A percentile compares a stretch with the other conserved stretches of the same genome.
Evolutionary conservation across 805 yeast species (phyloP).

Genomic region (Metschnikowia arizonensis): DNA sequence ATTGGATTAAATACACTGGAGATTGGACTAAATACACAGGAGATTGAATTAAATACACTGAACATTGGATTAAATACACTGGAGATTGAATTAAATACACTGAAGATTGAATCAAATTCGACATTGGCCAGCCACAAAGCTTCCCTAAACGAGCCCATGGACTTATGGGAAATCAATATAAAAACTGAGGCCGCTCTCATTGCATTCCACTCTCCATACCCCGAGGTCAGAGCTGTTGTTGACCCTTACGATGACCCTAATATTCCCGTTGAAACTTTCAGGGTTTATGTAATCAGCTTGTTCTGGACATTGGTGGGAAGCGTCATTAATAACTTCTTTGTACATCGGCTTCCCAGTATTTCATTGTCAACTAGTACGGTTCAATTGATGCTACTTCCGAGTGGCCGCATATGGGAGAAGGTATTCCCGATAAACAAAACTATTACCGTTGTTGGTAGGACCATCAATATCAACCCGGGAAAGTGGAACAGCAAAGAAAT

Average conservation of each 20-base stretch:
- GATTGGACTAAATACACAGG: no score
- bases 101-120: no score
- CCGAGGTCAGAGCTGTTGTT: constrained; percentile 65
- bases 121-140: background rate
- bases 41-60: no score
- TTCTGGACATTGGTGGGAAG: constrained; percentile 52
- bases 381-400: constrained; percentile 37
- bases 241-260: constrained; percentile 52
- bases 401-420: constrained; percentile 40
- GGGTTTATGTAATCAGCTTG: constrained; percentile 53
- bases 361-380: constrained; percentile 37
- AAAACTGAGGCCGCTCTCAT: constrained; percentile 42
- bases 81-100: no score
- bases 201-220: constrained; percentile 51
- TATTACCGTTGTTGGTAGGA: constrained; percentile 22
- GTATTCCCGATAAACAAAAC: constrained; percentile 24
- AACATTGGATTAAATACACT: no score
- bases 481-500: constrained; percentile 43
- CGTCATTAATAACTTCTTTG: constrained; percentile 54
- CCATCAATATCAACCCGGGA: constrained; percentile 36
- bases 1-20: no score
- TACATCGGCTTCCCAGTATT: constrained; percentile 52
- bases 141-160: background rate
- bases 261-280: constrained; percentile 48
- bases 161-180: constrained; percentile 29